Evolutionary conservation across 176 grass and related monocot species (phyloP), one percentile per base, ranked within the genome.

Genomic region (Thalia dealbata): DNA sequence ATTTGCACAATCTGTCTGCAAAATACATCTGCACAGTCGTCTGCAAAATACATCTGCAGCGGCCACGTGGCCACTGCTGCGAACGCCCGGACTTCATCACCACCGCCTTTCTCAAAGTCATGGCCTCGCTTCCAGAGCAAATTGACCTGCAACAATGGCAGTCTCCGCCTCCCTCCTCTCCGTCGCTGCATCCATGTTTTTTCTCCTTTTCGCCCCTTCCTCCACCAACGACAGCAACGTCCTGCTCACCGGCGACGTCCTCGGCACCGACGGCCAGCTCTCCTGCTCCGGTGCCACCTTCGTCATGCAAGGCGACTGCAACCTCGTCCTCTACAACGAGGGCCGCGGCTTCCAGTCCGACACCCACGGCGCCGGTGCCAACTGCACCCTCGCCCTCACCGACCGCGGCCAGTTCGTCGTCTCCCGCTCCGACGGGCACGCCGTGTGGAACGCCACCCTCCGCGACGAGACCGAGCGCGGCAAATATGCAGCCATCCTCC

Each of bases 261-360:
- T 77, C 42, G 48, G 63, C 50, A 25, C 46, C 12, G 62, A 77
- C 26, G 4, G 29, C 48, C 75, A 66, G 61, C 44, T 77, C 27
- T 77, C 61, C 25, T 52, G 41, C 7, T 12, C 13, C 15, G 62
- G 45, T 61, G 27, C 24, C 26, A n/a, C 19, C 61, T 67, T 77
- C 61, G 75, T 77, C 15, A 77, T 77, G 62, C 46, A 77, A 25
- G 29, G 3, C 19, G 75, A 77, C 46, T 68, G 75, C 75, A 68
- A 54, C 46, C 75, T 77, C 10, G 75, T 77, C 24, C 62, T 77
- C 22, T 77, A 67, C 63, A 77, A 77, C 27, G 22, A 50, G 12
- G 45, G 44, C 61, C 2, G 14, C 3, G 45, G 60, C 27, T 77
- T 67, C 62, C 1, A 52, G 42, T 77, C 75, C 11, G 9, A 77